Evolutionary conservation across 2,329 filamentous ascomycete species (phyloP).

Genomic region (Ophiosphaerella herpotricha): DNA sequence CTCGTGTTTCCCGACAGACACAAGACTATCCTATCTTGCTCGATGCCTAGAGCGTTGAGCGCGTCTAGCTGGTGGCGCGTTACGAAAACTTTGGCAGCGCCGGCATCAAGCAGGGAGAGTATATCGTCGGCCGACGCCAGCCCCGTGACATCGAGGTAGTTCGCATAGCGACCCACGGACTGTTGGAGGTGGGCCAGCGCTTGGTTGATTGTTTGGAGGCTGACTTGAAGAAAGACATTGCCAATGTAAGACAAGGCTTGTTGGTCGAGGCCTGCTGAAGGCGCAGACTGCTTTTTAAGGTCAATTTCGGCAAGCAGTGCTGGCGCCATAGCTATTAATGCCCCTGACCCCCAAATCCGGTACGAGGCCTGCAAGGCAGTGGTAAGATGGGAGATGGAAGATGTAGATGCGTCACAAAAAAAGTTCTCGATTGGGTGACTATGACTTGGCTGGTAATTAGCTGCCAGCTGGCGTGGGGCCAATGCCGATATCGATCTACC

Average conservation of each 20-base stretch:
- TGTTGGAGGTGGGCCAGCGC: conserved; percentile 60
- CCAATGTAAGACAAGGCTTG: conserved; percentile 62
- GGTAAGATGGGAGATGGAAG: background rate
- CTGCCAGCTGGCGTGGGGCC: background rate
- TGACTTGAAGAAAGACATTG: conserved; percentile 60
- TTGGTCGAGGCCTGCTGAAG: conserved; percentile 56
- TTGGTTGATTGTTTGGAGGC: conserved; percentile 52
- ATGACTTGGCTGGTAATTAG: too few relatives aligned
- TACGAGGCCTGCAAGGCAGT: background rate
- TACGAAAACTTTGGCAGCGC: conserved; percentile 84
- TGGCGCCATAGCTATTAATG: conserved; percentile 45
- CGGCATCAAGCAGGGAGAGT: conserved; percentile 79
- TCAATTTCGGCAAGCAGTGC: conserved; percentile 57
- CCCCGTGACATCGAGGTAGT: conserved; percentile 77
- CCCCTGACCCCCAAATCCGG: background rate
- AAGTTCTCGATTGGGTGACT: conserved; percentile 14
- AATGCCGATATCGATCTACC: conserved; percentile 8
- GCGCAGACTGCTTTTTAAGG: conserved; percentile 48
- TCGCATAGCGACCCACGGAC: conserved; percentile 60
- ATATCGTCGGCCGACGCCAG: conserved; percentile 74
- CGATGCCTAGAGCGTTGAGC: conserved; percentile 58
- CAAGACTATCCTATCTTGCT: conserved; percentile 62
- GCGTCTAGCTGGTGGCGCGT: conserved; percentile 67
- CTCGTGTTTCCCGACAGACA: conserved; percentile 53
- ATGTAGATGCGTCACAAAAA: conserved; percentile 14